Evolutionary conservation across 2,329 filamentous ascomycete species (phyloP).

Genomic region (Endocalyx cinctus): DNA sequence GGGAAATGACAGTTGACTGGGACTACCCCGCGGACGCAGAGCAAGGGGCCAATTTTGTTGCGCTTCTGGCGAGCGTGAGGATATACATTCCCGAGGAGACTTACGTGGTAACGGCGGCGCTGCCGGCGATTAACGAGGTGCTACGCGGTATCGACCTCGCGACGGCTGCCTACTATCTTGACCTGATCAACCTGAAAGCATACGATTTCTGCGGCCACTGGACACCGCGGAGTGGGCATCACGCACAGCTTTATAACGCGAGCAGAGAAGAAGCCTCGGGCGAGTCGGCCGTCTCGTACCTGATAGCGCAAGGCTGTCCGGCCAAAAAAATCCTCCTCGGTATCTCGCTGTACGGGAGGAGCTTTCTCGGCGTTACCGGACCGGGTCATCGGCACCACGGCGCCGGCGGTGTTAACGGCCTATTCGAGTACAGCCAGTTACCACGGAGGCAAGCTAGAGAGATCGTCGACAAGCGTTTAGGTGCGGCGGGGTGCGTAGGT

Average conservation of each 20-base stretch:
- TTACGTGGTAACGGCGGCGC: slow-evolving; percentile 66
- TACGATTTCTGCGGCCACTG: slow-evolving; percentile 76
- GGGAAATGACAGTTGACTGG: slow-evolving; percentile 90
- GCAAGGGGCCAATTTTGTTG: slow-evolving; percentile 67
- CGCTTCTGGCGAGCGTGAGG: slow-evolving; percentile 62
- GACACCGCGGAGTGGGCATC: slow-evolving; percentile 64
- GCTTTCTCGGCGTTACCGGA: slow-evolving; percentile 62
- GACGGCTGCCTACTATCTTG: slow-evolving; percentile 59
- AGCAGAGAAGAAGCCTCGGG: slow-evolving; percentile 59
- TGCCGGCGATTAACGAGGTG: slow-evolving; percentile 63
- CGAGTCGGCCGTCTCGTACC: slow-evolving; percentile 61
- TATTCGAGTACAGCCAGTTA: slow-evolving; percentile 69
- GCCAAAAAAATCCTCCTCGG: slow-evolving; percentile 70
- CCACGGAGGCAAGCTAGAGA: slow-evolving; percentile 60
- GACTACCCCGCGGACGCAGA: slow-evolving; percentile 64
- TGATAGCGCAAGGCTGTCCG: slow-evolving; percentile 62
- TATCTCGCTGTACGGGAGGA: slow-evolving; percentile 70
- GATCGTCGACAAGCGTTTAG: slow-evolving; percentile 59
- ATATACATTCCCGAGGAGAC: slow-evolving; percentile 62
- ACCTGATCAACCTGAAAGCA: slow-evolving; percentile 73
- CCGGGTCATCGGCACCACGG: slow-evolving; percentile 59
- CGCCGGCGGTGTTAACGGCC: slow-evolving; percentile 55
- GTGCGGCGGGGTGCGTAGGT: slow-evolving; percentile 68
- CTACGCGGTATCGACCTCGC: slow-evolving; percentile 66
- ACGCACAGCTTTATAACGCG: slow-evolving; percentile 67